Percentiles rank a stretch among this genome's conserved stretches.
These are phyloP conservation scores for Lecanicillium sp. DNA, from an alignment of 2,329 filamentous ascomycete species.

Conservation along the genomic window DNA sequence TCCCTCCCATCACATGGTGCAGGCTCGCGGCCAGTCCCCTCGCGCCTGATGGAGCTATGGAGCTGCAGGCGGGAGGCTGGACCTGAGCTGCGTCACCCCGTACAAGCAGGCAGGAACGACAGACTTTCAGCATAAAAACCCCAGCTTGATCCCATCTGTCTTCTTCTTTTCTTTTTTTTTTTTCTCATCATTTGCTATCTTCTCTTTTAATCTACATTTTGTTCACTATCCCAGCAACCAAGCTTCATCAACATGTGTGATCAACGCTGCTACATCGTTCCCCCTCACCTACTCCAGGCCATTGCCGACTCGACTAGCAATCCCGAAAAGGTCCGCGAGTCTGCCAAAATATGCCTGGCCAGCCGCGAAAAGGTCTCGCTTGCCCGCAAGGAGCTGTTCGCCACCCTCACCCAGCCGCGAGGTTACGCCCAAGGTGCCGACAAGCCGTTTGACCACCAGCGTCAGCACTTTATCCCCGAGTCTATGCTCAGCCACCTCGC, in stretches of 20 bases:
- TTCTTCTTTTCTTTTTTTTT: not conserved
- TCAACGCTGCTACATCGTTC: slow-evolving; percentile 35
- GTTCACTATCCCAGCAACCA: too few species aligned
- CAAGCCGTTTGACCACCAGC: not conserved
- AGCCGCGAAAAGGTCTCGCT: slow-evolving; percentile 26
- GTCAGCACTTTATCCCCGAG: slow-evolving; percentile 33
- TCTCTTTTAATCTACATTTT: too few species aligned
- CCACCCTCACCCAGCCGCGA: slow-evolving; percentile 28
- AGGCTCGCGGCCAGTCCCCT: too few species aligned
- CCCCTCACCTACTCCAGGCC: slow-evolving; percentile 39
- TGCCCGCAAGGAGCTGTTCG: slow-evolving; percentile 30
- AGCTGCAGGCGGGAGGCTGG: too few species aligned
- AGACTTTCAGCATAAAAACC: too few species aligned
- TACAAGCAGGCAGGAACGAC: too few species aligned
- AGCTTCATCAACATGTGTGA: slow-evolving; percentile 8
- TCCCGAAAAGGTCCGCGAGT: slow-evolving; percentile 28
- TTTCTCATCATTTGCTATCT: not conserved
- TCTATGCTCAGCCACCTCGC: slow-evolving; percentile 33
- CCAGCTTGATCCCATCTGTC: too few species aligned
- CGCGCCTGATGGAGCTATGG: too few species aligned
- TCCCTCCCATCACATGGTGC: too few species aligned
- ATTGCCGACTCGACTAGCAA: slow-evolving; percentile 36
- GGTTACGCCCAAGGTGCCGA: slow-evolving; percentile 19
- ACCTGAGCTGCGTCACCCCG: too few species aligned
- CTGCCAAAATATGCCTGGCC: slow-evolving; percentile 31